A percentile compares a stretch with the other conserved stretches of the same genome.
phyloP scores from a whole-genome alignment of 1,284 basidiomycete genomes.

The Mrakiaceae sp. region DNA sequence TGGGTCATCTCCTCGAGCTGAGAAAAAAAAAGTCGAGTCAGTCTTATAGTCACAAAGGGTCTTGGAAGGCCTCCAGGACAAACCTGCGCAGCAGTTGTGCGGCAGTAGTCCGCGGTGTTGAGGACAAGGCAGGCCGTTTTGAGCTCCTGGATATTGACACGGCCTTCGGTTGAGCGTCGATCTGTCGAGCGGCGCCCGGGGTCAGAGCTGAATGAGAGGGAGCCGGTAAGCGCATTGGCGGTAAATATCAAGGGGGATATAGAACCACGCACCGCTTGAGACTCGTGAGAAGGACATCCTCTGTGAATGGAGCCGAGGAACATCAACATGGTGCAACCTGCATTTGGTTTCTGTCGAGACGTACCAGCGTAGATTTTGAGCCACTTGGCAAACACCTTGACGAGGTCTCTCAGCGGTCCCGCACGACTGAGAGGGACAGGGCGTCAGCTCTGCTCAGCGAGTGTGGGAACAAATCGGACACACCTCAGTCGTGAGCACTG shows the following conservation, averaged over 20 bases:
- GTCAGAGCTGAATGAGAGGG: background rate
- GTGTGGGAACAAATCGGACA: background rate
- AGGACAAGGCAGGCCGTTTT: slow-evolving; percentile 74
- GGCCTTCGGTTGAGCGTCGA: slow-evolving; percentile 61
- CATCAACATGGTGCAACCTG: too few relatives aligned
- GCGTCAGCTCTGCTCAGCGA: background rate
- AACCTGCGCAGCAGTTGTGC: slow-evolving; percentile 77
- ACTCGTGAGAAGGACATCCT: slow-evolving; percentile 67
- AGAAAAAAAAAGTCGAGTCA: slow-evolving; percentile 6
- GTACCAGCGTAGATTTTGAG: slow-evolving; percentile 79
- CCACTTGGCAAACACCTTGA: slow-evolving; percentile 80
- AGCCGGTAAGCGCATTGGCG: background rate
- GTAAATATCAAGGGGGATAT: too few relatives aligned
- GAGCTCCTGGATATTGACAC: slow-evolving; percentile 60
- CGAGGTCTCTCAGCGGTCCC: slow-evolving; percentile 61
- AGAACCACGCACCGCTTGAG: slow-evolving; percentile 48
- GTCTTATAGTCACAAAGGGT: background rate
- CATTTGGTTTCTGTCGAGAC: slow-evolving; percentile 19
- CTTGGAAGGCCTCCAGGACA: slow-evolving; percentile 7
- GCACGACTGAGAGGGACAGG: slow-evolving; percentile 3
- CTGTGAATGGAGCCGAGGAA: slow-evolving; percentile 33
- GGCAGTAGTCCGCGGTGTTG: slow-evolving; percentile 97
- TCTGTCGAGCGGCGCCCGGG: slow-evolving; percentile 29
- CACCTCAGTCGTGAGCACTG: slow-evolving; percentile 68
- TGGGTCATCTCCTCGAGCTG: slow-evolving; percentile 85